Evolutionary conservation across 768 basidiomycete genomes (phyloP), one percentile per base, ranked within the genome.

Genomic region (Calocybe cyanea): DNA sequence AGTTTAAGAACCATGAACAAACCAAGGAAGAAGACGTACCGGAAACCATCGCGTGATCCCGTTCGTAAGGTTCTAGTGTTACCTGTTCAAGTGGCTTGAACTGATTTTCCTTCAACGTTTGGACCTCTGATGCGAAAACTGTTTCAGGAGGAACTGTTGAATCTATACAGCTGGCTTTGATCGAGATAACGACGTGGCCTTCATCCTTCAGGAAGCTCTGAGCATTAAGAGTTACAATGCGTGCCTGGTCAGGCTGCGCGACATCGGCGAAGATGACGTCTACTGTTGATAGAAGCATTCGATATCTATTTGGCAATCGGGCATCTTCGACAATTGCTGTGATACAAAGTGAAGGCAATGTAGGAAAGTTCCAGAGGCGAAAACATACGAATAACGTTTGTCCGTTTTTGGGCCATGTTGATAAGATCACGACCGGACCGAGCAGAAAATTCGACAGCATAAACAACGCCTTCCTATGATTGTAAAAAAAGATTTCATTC

Each of bases 161-260:
- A 67, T 99, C 96, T 64, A 99, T 87, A 75, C 96, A 99, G 58
- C 88, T 92, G 23, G 96, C 96, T 74, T 99, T 99, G 79, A 99
- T 96, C 44, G 95, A 98, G 53, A 99, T 92, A 57, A 99, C 83
- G 57, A 80, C 74, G 58, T 96, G 91, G 2, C 96, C 96, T 23
- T 79, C 81, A 64, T 94, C 86, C 67, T 95, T 97, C 44, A 99
- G 77, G 85, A 99, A 99, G 65, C 85, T 83, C 57, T 96, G 84
- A 0, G 95, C 91, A 66, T 99, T 98, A 65, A 83, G 78, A 32
- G 80, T 76, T 51, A 98, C 91, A 59, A 98, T 97, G 73, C 94
- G 92, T 2, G 94, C 94, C 70, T 99, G 96, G 69, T 99, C 94
- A 35, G 95, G 95, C 63, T 99, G 96, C 0, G 96, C 96, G 39